Base-by-base conservation (phyloP, 2,329 filamentous ascomycete genomes). In the Aspergillus hiratsukae region DNA sequence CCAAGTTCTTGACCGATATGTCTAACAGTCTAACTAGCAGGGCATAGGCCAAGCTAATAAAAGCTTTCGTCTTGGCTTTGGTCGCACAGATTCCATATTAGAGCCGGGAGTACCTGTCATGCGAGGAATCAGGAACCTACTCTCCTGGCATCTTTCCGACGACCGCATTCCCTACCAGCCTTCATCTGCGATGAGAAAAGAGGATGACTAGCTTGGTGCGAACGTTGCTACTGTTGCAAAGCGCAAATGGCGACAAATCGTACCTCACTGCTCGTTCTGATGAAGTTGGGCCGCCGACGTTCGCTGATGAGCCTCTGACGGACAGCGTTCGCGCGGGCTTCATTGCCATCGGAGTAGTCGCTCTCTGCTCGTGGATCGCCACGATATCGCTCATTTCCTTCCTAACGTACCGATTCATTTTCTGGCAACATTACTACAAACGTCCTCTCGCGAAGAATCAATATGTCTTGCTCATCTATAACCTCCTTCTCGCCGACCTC, bases 401-500 rank as follows among this genome's bases (percentile, higher is more conserved):
- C 67, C 74, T 82, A 60, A 80, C 78, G 4, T 76, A 80, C 59
- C 76, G 78, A 21, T 69, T 82, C 48, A 68, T 81, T 29, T 76
- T 74, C 58, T 81, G 79, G 79, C 69, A 75, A 37, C 74, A 69
- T 55, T 75, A 78, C 58, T 79, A 80, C 60, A 75, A 75, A 53
- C 69, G 73, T 57, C 76, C 78, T 48, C 75, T 81, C 37, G 75
- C 76, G 19, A 75, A 79, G 63, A 82, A 82, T 60, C 79, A 82
- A 68, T 81, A 79, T 52, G 73, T 81, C 45, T 68, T 81, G 21
- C 73, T 81, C 49, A 80, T 81, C 62, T 81, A 78, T 67, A 80
- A 81, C 57, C 70, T 81, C 6, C 70, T 81, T 5, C 62, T 81
- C 4, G 77, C 77, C n/a, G 79, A 81, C 65, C 64, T 81, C 17